phyloP scores from a whole-genome alignment of 2,329 filamentous ascomycete species.

The Penicillium decumbens region DNA sequence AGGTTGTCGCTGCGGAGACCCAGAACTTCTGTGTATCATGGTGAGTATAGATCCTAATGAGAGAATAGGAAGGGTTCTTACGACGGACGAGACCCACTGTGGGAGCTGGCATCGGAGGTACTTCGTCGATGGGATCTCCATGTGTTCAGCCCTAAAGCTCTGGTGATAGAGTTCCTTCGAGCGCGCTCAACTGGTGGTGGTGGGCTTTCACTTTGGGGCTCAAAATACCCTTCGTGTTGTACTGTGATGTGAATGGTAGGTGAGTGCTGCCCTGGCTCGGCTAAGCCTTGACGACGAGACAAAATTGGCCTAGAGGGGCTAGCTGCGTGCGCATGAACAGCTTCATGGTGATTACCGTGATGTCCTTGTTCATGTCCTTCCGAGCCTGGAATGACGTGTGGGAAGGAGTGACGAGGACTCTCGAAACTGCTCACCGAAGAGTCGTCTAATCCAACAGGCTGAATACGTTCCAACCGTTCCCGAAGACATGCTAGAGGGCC shows the following conservation, averaged over 20 bases:
- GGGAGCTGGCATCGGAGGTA: constrained; percentile 17
- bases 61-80: constrained; percentile 3
- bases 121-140: constrained; percentile 10
- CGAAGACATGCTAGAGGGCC: constrained; percentile 54
- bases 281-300: constrained; percentile 24
- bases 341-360: constrained; percentile 1
- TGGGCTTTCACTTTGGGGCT: constrained; percentile 15
- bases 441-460: constrained; percentile 24
- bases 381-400: constrained; percentile 12
- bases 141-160: constrained; percentile 9
- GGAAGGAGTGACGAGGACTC: constrained; percentile 22
- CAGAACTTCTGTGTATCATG: constrained; percentile 1
- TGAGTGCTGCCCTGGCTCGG: constrained; percentile 12
- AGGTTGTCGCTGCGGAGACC: constrained; percentile 20
- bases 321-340: neutral
- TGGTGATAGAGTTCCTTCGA: constrained; percentile 8
- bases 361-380: constrained; percentile 6
- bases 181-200: constrained; percentile 9
- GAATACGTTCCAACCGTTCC: constrained; percentile 46
- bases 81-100: constrained; percentile 17
- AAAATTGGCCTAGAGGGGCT: constrained; percentile 18
- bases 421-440: constrained; percentile 31
- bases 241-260: constrained; percentile 31
- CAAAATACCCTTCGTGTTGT: constrained; percentile 20
- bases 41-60: neutral